These are phyloP conservation scores for Trichosporon coremiiforme DNA, from an alignment of 1,284 basidiomycete genomes.

Conservation along the genomic window DNA sequence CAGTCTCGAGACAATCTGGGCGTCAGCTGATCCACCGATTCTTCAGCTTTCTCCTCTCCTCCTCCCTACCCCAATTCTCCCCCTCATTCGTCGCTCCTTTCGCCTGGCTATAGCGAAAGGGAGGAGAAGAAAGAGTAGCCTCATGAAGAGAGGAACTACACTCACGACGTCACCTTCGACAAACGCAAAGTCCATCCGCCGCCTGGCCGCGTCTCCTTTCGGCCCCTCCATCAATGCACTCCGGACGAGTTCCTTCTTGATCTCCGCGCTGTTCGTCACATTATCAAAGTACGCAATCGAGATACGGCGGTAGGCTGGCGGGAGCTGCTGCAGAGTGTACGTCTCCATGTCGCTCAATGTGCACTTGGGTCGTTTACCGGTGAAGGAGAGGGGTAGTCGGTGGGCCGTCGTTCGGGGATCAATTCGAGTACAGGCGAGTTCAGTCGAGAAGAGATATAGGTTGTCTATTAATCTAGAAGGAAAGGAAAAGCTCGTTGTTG, in stretches of 20 bases:
- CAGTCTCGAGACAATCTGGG: constrained; percentile 49
- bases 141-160: not conserved
- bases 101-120: too few relatives aligned
- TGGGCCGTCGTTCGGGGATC: too few relatives aligned
- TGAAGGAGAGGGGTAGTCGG: too few relatives aligned
- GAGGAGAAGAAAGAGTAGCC: not conserved
- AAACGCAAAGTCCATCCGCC: constrained; percentile 81
- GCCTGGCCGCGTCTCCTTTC: constrained; percentile 69
- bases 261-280: constrained; percentile 65
- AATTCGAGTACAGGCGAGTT: not conserved
- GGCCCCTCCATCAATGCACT: constrained; percentile 65
- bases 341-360: constrained; percentile 53
- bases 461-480: not conserved
- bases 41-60: not conserved
- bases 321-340: constrained; percentile 52
- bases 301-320: constrained; percentile 51
- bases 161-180: constrained; percentile 69
- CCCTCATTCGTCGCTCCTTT: too few relatives aligned
- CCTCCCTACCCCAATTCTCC: too few relatives aligned
- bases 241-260: constrained; percentile 68
- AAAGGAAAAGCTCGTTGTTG: not conserved
- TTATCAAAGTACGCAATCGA: constrained; percentile 69
- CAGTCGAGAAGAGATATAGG: not conserved
- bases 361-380: too few relatives aligned
- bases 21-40: not conserved